A percentile compares a stretch with the other conserved stretches of the same genome.
phyloP scores from a whole-genome alignment of 148 eudicot species.

The Amaranthus cruentus region DNA sequence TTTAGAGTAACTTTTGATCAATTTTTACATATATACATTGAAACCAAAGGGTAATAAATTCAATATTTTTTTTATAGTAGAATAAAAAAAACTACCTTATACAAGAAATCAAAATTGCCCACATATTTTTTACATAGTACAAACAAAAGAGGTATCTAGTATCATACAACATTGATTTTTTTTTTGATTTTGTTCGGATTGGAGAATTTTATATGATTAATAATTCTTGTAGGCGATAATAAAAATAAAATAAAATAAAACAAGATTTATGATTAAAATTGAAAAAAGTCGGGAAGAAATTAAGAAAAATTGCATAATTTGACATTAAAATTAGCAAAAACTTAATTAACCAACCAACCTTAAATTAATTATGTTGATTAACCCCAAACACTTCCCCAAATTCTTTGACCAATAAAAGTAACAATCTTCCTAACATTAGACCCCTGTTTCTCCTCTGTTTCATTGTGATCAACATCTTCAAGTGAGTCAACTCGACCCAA shows the following conservation, averaged over 20 bases:
- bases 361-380: not conserved
- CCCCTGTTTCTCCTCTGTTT: conserved; percentile 37
- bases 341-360: conserved; percentile 7
- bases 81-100: not conserved
- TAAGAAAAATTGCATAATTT: not conserved
- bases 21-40: conserved; percentile 12
- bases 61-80: too few species aligned
- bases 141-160: not conserved
- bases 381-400: conserved; percentile 77
- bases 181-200: too few species aligned
- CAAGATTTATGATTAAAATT: not conserved
- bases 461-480: conserved; percentile 25
- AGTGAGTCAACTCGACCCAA: conserved; percentile 9
- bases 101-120: conserved; percentile 18
- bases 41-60: conserved; percentile 1
- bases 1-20: not conserved
- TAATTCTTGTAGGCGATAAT: too few species aligned
- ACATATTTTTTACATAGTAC: conserved; percentile 14
- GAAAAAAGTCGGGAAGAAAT: conserved; percentile 4
- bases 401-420: conserved; percentile 53
- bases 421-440: conserved; percentile 48
- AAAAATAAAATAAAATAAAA: not conserved
- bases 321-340: conserved; percentile 3
- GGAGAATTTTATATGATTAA: too few species aligned
- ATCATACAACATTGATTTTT: conserved; percentile 20